Evolutionary conservation across 164 flowering plant species (phyloP), one percentile per base, ranked within the genome.

Genomic region (Cinnamomum micranthum): DNA sequence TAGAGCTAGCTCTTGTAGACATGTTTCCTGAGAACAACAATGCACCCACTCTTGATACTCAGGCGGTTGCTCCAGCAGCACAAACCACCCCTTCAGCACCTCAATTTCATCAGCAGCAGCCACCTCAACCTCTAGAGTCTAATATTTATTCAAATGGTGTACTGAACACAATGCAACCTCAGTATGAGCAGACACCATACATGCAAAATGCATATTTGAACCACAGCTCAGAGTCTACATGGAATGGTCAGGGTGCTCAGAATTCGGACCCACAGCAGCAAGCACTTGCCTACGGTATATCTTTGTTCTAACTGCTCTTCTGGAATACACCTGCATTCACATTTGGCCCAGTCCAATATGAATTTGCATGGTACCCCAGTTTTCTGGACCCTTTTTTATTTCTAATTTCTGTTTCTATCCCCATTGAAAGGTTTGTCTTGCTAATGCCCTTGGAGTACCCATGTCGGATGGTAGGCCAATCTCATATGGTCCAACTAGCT

Each of bases 221-320:
- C 65, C 71, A 47, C 25, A 31, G 6, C 24, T 41, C 27, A 47
- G 47, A 64, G 50, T 76, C 88, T 71, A 81, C 86, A 69, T 91
- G 97, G 98, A 89, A 87, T 81, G 90, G 89, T 9, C 94, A 88
- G 74, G 81, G 78, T 75, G 23, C 81, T 10, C 93, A 77, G 58
- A 78, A 68, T 50, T 58, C 71, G 12, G 73, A 73, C 52, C 78
- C 31, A 20, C 76, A 84, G 81, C 93, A 83, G 74, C 91, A 85
- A 79, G 89, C 83, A 75, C 87, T 74, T n/a, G 22, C 50, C 2
- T 83, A 80, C 71, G 83, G 85, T 83, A 74, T 65, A n/a, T 68
- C 59, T 12, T 55, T 51, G n/a, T 35, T 50, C 28, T 20, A 23
- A 67, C 33, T 47, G 23, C 58, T 60, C 35, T 27, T 75, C 47